Conservation (phyloP, 768 basidiomycete species). For the Vararia minispora region DNA sequence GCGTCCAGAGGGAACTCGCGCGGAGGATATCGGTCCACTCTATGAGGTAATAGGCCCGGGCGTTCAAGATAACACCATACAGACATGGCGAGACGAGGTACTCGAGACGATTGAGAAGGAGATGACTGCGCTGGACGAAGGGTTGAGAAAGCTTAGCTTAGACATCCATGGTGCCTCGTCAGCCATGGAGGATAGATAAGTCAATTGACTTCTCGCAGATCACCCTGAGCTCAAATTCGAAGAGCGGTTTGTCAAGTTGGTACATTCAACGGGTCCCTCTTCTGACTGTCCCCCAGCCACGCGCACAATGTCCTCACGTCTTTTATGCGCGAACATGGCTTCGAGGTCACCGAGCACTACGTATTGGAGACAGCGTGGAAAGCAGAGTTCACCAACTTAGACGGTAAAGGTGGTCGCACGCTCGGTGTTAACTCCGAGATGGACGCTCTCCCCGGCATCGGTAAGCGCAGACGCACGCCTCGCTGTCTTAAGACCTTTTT, state of each 20-base stretch:
- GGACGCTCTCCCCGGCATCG: conserved; percentile 27
- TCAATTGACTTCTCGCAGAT: conserved; percentile 25
- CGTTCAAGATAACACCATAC: conserved; percentile 4
- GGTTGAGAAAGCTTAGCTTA: conserved; percentile 50
- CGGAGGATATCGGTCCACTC: no score
- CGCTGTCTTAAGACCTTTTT: conserved; percentile 29
- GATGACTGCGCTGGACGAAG: conserved; percentile 40
- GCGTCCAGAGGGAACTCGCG: no score
- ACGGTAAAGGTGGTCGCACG: conserved; percentile 55
- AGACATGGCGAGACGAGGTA: conserved; percentile 10
- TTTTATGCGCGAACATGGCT: conserved; percentile 59
- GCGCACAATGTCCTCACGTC: conserved; percentile 61
- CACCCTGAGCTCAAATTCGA: conserved; percentile 62
- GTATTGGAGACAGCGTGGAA: conserved; percentile 67
- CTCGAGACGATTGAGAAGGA: conserved; percentile 26
- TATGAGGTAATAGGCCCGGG: no score
- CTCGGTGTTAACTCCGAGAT: conserved; percentile 77
- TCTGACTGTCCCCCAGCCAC: conserved; percentile 28
- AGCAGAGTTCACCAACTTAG: conserved; percentile 51
- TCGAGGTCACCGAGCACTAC: conserved; percentile 48
- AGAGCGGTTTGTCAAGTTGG: conserved; percentile 37
- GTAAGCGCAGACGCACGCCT: conserved; percentile 1
- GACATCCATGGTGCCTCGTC: conserved; percentile 53
- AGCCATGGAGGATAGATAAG: neutral
- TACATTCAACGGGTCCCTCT: neutral